A percentile compares a stretch with the other conserved stretches of the same genome.
Evolutionary conservation across 2,329 filamentous ascomycete genomes (phyloP).

Genomic region (Metarhizium robertsii): DNA sequence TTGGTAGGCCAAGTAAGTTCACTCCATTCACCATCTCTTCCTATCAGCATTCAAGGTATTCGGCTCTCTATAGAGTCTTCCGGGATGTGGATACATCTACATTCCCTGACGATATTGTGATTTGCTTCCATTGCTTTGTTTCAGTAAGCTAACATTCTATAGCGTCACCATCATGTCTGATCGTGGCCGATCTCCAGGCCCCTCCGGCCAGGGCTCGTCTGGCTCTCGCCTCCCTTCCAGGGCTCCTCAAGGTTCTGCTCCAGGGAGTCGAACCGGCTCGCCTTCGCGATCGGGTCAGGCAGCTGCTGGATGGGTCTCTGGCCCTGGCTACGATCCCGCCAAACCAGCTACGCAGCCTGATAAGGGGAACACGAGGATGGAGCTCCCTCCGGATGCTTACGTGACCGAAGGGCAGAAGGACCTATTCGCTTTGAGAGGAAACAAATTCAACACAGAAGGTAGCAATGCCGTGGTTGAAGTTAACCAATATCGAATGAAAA

Average conservation of each 20-base stretch:
- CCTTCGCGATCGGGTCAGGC: conserved; percentile 10
- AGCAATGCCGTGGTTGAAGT: conserved; percentile 46
- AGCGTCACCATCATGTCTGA: conserved; percentile 20
- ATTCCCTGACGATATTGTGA: neutral
- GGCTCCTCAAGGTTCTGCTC: neutral
- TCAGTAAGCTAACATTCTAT: neutral
- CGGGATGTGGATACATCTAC: neutral
- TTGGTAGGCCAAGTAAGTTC: neutral
- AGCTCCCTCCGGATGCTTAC: conserved; percentile 51
- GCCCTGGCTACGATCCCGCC: conserved; percentile 36
- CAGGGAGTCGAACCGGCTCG: conserved; percentile 9
- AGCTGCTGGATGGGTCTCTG: conserved; percentile 15
- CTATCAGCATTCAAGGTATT: neutral
- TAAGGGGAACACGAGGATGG: conserved; percentile 39
- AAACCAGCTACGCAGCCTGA: conserved; percentile 16
- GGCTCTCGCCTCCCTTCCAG: neutral
- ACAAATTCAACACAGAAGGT: conserved; percentile 46
- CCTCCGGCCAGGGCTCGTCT: conserved; percentile 3
- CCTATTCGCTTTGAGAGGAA: conserved; percentile 23
- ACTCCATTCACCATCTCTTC: neutral
- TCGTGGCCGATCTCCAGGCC: conserved; percentile 18
- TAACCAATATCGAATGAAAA: conserved; percentile 66
- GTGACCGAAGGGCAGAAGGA: conserved; percentile 23
- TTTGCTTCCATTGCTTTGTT: neutral
- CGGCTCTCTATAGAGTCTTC: neutral